Evolutionary conservation across 371 early-diverging fungal species (phyloP).

Genomic region (Syncephalastrum sp.): DNA sequence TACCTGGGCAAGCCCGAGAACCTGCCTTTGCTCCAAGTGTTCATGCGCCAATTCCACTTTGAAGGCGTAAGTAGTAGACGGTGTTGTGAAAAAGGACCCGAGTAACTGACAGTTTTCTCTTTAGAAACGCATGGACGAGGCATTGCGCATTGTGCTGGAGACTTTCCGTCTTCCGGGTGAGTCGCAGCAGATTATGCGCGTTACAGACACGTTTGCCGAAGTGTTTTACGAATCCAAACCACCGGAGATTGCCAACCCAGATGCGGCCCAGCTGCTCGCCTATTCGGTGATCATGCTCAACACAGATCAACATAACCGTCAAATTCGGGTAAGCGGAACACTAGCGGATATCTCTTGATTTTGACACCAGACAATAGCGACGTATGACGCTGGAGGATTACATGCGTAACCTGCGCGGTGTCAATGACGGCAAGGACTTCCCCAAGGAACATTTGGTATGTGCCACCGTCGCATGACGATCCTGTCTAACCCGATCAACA

Average conservation of each 20-base stretch:
- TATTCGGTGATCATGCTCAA: slow-evolving; percentile 93
- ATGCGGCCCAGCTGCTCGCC: slow-evolving; percentile 80
- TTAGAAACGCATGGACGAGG: slow-evolving; percentile 83
- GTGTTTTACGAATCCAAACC: slow-evolving; percentile 71
- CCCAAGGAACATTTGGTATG: slow-evolving; percentile 65
- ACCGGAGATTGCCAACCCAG: slow-evolving; percentile 62
- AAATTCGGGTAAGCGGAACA: slow-evolving; percentile 55
- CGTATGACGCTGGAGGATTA: slow-evolving; percentile 91
- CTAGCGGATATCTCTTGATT: not conserved
- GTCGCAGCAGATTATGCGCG: slow-evolving; percentile 91
- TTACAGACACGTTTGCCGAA: slow-evolving; percentile 84
- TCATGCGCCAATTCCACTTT: slow-evolving; percentile 86
- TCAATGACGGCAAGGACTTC: slow-evolving; percentile 77
- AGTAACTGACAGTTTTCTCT: not conserved
- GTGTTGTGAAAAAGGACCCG: not conserved
- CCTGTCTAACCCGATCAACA: slow-evolving; percentile 4
- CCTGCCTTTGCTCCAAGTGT: slow-evolving; percentile 72
- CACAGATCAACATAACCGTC: slow-evolving; percentile 93
- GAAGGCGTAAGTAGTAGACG: slow-evolving; percentile 44
- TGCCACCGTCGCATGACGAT: not conserved
- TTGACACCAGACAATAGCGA: slow-evolving; percentile 22
- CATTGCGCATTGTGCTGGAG: slow-evolving; percentile 78
- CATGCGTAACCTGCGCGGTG: slow-evolving; percentile 75
- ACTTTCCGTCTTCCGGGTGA: slow-evolving; percentile 94
- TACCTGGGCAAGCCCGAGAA: slow-evolving; percentile 85